Conservation (phyloP, 352 stramenopile species). For the Phytopythium mirpurense region DNA sequence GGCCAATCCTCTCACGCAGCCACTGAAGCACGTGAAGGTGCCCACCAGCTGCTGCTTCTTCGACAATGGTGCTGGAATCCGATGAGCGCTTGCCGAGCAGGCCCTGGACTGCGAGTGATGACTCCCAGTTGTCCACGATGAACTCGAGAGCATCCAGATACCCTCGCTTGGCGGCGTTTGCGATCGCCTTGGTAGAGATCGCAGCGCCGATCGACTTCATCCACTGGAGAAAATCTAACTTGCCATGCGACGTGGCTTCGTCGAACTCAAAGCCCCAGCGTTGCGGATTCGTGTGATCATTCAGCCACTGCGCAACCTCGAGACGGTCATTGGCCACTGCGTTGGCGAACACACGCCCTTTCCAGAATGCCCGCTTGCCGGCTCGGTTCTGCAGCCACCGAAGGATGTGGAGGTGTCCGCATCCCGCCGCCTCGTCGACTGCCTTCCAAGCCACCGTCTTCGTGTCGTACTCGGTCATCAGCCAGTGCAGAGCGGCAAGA, state of each 20-base stretch:
- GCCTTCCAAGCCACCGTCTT: constrained; percentile 1
- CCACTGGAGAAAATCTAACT: constrained; percentile 32
- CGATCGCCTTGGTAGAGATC: constrained; percentile 22
- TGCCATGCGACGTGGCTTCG: constrained; percentile 23
- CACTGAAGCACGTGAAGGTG: background rate
- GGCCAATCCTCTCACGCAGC: background rate
- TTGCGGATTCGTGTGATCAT: constrained; percentile 13
- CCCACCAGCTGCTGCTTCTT: background rate
- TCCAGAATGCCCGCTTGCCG: constrained; percentile 5
- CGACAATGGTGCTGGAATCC: background rate
- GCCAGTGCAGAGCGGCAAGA: constrained; percentile 6
- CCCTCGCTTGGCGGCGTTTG: constrained; percentile 24
- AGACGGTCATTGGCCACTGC: constrained; percentile 2
- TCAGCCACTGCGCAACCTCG: background rate
- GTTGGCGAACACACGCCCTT: constrained; percentile 1
- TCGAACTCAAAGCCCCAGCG: constrained; percentile 8
- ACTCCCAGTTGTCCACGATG: constrained; percentile 20
- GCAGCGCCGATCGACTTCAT: constrained; percentile 23
- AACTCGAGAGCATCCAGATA: constrained; percentile 34
- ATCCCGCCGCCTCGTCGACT: constrained; percentile 4
- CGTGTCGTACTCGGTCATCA: constrained; percentile 7
- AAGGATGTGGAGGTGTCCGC: constrained; percentile 10
- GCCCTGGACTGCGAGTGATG: background rate
- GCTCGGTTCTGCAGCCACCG: constrained; percentile 5
- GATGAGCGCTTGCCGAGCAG: background rate